These are phyloP conservation scores for Dendrobium chrysotoxum DNA, from an alignment of 106 monocot genomes.

Conservation along the genomic window DNA sequence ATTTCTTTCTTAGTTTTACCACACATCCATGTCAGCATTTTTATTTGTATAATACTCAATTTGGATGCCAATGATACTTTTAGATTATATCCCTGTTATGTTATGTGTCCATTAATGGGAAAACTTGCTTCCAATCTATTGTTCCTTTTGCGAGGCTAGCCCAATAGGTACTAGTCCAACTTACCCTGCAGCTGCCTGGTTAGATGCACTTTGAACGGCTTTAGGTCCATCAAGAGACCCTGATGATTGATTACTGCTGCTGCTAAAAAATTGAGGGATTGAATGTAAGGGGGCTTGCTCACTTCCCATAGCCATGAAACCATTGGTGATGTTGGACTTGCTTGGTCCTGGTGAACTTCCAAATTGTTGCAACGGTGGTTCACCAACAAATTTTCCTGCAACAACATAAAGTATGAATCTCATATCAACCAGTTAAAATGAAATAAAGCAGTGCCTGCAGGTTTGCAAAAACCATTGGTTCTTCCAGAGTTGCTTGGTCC, in stretches of 20 bases:
- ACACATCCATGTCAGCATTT: too few relatives aligned
- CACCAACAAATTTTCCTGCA: slow-evolving; percentile 35
- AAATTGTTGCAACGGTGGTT: slow-evolving; percentile 18
- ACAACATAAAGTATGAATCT: background rate
- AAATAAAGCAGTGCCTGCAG: background rate
- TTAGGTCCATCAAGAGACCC: slow-evolving; percentile 13
- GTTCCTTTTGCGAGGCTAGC: background rate
- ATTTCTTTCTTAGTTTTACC: too few relatives aligned
- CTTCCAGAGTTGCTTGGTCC: background rate
- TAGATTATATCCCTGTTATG: background rate
- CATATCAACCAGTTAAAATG: background rate
- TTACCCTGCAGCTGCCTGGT: slow-evolving; percentile 23
- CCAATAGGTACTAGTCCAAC: slow-evolving; percentile 4
- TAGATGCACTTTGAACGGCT: slow-evolving; percentile 6
- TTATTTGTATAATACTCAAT: too few relatives aligned
- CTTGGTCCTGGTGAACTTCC: slow-evolving; percentile 18
- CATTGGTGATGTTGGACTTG: slow-evolving; percentile 10
- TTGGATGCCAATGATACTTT: background rate
- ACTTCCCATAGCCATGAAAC: slow-evolving; percentile 16
- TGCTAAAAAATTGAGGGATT: slow-evolving; percentile 3
- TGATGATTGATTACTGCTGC: slow-evolving; percentile 15
- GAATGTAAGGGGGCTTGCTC: slow-evolving; percentile 8
- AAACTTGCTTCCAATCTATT: background rate
- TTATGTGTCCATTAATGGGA: background rate
- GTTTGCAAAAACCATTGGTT: slow-evolving; percentile 2